phyloP scores from a whole-genome alignment of 1,139 yeast species.

The Hansenula sp. region DNA sequence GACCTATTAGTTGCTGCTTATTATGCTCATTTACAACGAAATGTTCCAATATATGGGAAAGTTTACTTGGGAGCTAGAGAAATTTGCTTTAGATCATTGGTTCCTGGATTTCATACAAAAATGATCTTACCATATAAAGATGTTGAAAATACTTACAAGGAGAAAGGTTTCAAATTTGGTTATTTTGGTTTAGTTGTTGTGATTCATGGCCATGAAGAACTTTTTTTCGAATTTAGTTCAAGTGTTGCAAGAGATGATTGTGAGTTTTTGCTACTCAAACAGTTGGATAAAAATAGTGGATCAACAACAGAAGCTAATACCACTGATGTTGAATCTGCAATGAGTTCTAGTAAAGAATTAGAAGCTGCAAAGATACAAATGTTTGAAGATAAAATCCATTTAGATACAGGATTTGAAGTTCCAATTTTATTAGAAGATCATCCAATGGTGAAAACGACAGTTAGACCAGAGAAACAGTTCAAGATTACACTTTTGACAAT shows the following conservation, averaged over 20 bases:
- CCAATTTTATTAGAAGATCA: constrained; percentile 67
- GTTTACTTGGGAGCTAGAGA: constrained; percentile 63
- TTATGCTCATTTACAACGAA: constrained; percentile 63
- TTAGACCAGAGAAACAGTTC: constrained; percentile 48
- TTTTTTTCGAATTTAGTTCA: constrained; percentile 70
- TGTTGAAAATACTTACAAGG: constrained; percentile 62
- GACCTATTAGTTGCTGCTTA: constrained; percentile 63
- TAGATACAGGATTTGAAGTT: constrained; percentile 57
- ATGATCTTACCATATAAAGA: constrained; percentile 82
- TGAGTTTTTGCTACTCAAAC: constrained; percentile 46
- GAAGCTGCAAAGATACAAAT: constrained; percentile 51
- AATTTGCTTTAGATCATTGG: constrained; percentile 72
- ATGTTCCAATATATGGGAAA: constrained; percentile 80
- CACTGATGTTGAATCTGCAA: constrained; percentile 28
- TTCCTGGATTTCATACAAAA: constrained; percentile 74
- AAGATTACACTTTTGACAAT: constrained; percentile 75
- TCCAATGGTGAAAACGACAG: constrained; percentile 48
- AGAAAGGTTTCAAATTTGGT: constrained; percentile 60
- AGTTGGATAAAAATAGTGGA: constrained; percentile 38
- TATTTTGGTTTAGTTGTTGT: constrained; percentile 67
- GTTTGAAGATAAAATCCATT: constrained; percentile 57
- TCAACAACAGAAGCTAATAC: constrained; percentile 36
- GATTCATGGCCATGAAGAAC: constrained; percentile 70
- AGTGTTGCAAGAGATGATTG: constrained; percentile 72
- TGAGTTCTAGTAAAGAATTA: constrained; percentile 27